These are phyloP conservation scores for Lactarius deliciosus DNA, from an alignment of 768 basidiomycete species.

Conservation along the genomic window DNA sequence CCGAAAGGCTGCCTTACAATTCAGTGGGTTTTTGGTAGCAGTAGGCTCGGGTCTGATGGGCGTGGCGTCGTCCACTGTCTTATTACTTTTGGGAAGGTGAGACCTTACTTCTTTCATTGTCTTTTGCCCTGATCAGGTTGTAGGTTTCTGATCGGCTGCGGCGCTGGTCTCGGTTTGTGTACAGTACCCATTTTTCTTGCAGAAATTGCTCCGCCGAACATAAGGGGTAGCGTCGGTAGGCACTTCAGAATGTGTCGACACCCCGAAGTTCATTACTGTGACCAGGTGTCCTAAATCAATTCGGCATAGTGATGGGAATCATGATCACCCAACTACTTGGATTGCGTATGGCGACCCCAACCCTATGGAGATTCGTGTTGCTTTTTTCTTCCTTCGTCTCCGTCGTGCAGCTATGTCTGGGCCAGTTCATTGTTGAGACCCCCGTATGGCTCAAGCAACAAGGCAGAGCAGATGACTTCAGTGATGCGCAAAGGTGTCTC, in stretches of 20 bases:
- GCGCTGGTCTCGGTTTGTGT: constrained; percentile 70
- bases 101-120: constrained; percentile 11
- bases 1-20: constrained; percentile 61
- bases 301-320: constrained; percentile 82
- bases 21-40: constrained; percentile 55
- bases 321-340: constrained; percentile 84
- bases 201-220: constrained; percentile 76
- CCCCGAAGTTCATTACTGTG: background rate
- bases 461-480: constrained; percentile 51
- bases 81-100: constrained; percentile 67
- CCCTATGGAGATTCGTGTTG: constrained; percentile 70
- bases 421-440: constrained; percentile 61
- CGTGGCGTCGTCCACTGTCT: constrained; percentile 52
- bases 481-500: constrained; percentile 45
- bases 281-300: constrained; percentile 74
- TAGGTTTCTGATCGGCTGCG: constrained; percentile 67
- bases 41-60: constrained; percentile 67
- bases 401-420: constrained; percentile 54
- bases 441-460: constrained; percentile 62
- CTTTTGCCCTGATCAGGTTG: constrained; percentile 5
- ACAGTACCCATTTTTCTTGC: constrained; percentile 84
- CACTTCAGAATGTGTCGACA: constrained; percentile 10
- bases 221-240: constrained; percentile 73
- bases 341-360: constrained; percentile 64
- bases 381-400: constrained; percentile 59